phyloP scores from a whole-genome alignment of 2,329 filamentous ascomycete species.

The Coleophoma crateriformis region DNA sequence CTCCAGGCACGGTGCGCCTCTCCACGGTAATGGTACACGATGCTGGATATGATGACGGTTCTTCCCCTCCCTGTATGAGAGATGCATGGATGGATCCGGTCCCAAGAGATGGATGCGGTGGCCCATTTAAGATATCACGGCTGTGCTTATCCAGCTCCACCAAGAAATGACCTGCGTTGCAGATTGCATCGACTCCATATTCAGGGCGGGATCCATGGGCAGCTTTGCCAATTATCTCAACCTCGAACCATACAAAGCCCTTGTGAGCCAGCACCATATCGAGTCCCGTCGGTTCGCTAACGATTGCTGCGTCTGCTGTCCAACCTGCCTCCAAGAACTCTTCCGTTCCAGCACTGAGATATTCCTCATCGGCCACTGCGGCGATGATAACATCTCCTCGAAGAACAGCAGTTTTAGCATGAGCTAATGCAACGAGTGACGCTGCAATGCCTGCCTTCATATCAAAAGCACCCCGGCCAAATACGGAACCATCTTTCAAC shows the following conservation, averaged over 20 bases:
- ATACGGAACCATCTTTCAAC: constrained; percentile 2
- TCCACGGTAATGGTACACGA: constrained; percentile 43
- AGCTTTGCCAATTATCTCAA: constrained; percentile 35
- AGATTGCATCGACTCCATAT: constrained; percentile 44
- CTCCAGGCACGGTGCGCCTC: constrained; percentile 39
- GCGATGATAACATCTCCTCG: constrained; percentile 46
- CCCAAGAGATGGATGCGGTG: constrained; percentile 28
- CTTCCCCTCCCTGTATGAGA: constrained; percentile 43
- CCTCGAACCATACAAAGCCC: constrained; percentile 42
- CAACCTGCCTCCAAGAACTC: constrained; percentile 45
- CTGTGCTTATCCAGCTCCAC: constrained; percentile 37
- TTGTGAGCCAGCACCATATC: constrained; percentile 41
- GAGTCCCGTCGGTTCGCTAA: constrained; percentile 40
- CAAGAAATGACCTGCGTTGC: constrained; percentile 40
- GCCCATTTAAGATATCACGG: constrained; percentile 20
- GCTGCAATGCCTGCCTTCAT: constrained; percentile 6
- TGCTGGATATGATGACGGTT: constrained; percentile 44
- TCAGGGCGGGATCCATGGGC: constrained; percentile 37
- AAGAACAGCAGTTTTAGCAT: constrained; percentile 29
- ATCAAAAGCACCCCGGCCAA: constrained; percentile 4
- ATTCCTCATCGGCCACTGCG: constrained; percentile 49
- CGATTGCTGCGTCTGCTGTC: constrained; percentile 45
- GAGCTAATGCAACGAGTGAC: constrained; percentile 34
- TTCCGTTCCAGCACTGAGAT: constrained; percentile 42
- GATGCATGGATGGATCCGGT: constrained; percentile 38